phyloP scores from a whole-genome alignment of 1,284 basidiomycete species.

The Cerioporus squamosus region DNA sequence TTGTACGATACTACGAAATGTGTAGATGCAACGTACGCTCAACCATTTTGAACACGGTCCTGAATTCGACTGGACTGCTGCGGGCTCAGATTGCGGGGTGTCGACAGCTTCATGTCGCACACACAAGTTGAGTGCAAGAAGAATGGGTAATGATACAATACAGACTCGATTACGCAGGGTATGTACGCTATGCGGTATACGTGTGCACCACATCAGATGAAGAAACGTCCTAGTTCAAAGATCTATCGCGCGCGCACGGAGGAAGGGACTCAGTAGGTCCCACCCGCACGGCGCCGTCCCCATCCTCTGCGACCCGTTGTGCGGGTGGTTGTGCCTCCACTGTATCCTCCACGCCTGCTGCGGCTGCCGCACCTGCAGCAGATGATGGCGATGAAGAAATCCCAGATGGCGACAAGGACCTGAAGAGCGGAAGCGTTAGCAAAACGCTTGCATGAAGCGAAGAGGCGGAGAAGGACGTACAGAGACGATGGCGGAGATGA shows the following conservation, averaged over 20 bases:
- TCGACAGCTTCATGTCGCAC: too few species aligned
- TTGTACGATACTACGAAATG: too few species aligned
- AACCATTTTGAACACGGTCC: too few species aligned
- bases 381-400: slow-evolving; percentile 59
- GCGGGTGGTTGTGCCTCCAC: not conserved
- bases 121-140: too few species aligned
- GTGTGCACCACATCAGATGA: not conserved
- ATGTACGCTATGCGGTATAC: too few species aligned
- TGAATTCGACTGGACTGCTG: too few species aligned
- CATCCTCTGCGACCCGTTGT: slow-evolving; percentile 17
- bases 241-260: too few species aligned
- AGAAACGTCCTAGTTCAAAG: too few species aligned
- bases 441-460: not conserved
- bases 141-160: too few species aligned
- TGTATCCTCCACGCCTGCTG: slow-evolving; percentile 17
- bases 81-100: too few species aligned
- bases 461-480: slow-evolving; percentile 37
- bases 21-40: too few species aligned
- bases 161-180: too few species aligned
- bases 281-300: slow-evolving; percentile 7
- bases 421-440: slow-evolving; percentile 23
- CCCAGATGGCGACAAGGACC: slow-evolving; percentile 63
- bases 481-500: slow-evolving; percentile 57
- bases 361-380: slow-evolving; percentile 53
- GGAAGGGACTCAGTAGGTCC: slow-evolving; percentile 15